Conservation (phyloP, 306 rosid species). For the Prunus mira region DNA sequence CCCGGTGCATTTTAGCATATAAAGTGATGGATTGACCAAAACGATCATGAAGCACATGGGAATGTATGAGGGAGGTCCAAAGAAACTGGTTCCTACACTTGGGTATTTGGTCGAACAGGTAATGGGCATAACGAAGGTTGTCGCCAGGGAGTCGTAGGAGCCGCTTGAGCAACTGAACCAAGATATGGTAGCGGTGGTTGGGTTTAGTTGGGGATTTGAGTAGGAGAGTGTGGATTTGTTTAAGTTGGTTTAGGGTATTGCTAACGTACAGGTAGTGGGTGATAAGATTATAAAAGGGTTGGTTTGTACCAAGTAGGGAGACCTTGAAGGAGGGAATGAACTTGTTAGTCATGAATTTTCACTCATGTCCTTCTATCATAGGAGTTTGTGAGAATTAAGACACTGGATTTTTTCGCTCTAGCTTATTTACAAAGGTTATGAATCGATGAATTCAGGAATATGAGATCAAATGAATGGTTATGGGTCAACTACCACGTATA, state of each 20-base stretch:
- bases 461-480: no score
- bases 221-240: slow-evolving; percentile 46
- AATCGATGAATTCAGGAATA: no score
- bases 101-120: slow-evolving; percentile 60
- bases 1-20: slow-evolving; percentile 56
- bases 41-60: slow-evolving; percentile 30
- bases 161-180: slow-evolving; percentile 33
- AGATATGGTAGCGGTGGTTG: slow-evolving; percentile 23
- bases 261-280: slow-evolving; percentile 23
- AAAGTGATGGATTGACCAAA: slow-evolving; percentile 39
- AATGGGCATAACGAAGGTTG: slow-evolving; percentile 49
- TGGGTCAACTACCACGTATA: no score
- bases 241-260: slow-evolving; percentile 37
- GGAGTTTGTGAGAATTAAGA: no score
- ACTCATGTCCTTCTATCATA: not conserved
- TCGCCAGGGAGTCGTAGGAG: slow-evolving; percentile 20
- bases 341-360: slow-evolving; percentile 15
- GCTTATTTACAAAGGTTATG: no score
- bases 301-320: not conserved
- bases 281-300: not conserved
- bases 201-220: slow-evolving; percentile 40
- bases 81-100: slow-evolving; percentile 34
- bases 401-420: no score
- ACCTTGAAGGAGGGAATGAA: not conserved
- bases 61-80: slow-evolving; percentile 61